These are phyloP conservation scores for Suillus lakei DNA, from an alignment of 768 basidiomycete genomes.

Conservation along the genomic window DNA sequence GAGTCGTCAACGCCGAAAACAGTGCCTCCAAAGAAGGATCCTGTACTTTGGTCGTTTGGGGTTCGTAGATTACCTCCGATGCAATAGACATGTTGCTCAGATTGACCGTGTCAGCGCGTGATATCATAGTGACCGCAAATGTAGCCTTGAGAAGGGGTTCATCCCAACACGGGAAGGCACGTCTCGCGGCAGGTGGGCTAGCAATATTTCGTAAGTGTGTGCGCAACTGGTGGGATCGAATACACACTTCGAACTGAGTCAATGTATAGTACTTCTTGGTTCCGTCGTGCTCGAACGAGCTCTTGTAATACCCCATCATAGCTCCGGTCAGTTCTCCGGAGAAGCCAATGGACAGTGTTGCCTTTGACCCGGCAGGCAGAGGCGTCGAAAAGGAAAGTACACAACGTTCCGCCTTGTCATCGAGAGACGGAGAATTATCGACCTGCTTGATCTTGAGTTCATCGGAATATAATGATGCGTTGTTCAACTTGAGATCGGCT, in stretches of 20 bases:
- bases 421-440: constrained; percentile 52
- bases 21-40: constrained; percentile 44
- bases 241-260: constrained; percentile 84
- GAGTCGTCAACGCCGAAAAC: constrained; percentile 44
- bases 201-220: neutral
- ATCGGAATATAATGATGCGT: constrained; percentile 60
- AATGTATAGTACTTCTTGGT: constrained; percentile 72
- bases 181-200: constrained; percentile 86
- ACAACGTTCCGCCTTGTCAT: constrained; percentile 67
- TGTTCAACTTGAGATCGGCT: constrained; percentile 58
- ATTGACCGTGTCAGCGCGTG: constrained; percentile 73
- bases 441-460: constrained; percentile 53
- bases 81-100: constrained; percentile 86
- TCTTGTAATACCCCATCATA: constrained; percentile 88
- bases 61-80: constrained; percentile 57
- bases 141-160: constrained; percentile 91
- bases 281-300: constrained; percentile 64
- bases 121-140: constrained; percentile 76
- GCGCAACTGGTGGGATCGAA: neutral
- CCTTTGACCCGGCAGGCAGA: constrained; percentile 72
- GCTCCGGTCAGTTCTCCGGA: constrained; percentile 65
- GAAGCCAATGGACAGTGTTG: constrained; percentile 72
- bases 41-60: constrained; percentile 33
- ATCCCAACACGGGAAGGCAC: constrained; percentile 90
- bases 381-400: constrained; percentile 59